Evolutionary conservation across 768 basidiomycete species (phyloP), one percentile per base, ranked within the genome.

Genomic region (Fibroporia radiculosa): DNA sequence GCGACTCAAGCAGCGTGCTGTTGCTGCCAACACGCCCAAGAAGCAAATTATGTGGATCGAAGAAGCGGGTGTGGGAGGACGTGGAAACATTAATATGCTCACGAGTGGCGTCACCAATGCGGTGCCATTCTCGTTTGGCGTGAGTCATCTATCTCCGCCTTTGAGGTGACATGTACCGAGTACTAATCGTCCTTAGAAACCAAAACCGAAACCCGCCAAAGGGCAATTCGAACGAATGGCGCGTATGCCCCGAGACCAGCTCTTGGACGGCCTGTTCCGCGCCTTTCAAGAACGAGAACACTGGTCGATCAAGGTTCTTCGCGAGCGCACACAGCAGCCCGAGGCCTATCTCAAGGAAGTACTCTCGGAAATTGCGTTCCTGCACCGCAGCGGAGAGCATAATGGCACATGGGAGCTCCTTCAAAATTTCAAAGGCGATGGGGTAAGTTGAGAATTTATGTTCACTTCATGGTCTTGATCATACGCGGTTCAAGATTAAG

Each of bases 191-290:
- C 14, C 48, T 11, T 51, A 82, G 83, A 77, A 76, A 73, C 70
- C 78, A 13, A 87, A 82, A 64, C 74, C 67, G 29, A 87, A 84
- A 60, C 72, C 68, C 1, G 62, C 71, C 14, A 86, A 87, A 53
- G 83, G 83, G 23, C 68, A 75, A 12, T 85, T 85, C 66, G 89
- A 93, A 63, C 84, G 87, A 53, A 85, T 88, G 78, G 83, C 86
- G n/a, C 87, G 93, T 60, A 82, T 96, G 66, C 89, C 90, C 5
- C 74, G 84, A 44, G 85, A 91, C 65, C 85, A 93, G 58, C 75
- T 96, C 6, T 72, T 91, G 62, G 90, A 96, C 61, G 66, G 83
- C 44, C 72, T 96, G 32, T 93, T 93, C 65, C 54, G 65, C 2
- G 69, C 82, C 5, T 97, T 93, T 70, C 74, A 77, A 48, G 80